Base-by-base conservation (phyloP, 2,329 filamentous ascomycete genomes). In the Trichocomaceae sp. region DNA sequence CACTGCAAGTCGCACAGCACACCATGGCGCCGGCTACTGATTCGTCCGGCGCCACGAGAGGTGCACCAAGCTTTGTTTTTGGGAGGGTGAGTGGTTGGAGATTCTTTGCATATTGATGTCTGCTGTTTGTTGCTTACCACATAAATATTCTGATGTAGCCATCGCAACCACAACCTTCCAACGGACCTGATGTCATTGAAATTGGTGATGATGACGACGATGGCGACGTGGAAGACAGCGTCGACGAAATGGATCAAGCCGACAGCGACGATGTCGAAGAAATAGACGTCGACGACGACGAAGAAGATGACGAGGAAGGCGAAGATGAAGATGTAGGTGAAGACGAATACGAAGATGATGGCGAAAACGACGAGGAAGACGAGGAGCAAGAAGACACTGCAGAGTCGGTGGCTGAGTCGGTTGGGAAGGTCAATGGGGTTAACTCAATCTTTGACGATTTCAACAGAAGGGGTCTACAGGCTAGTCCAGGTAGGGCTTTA, bases 11-110 rank as follows among this genome's bases (percentile, higher is more conserved):
- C 23, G 4, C 31, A 35, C 31, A 5, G 22, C 39, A 12, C 35
- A 56, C 9, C 46, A 75, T 75, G 72, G 71, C 72, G 55, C 72
- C 72, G 33, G 62, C 72, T 22, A 71, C 69, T 37, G 63, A 68
- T 49, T 65, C 69, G 22, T 64, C 67, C 23, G 65, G 61, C 49
- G 61, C 68, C 44, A 50, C 58, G 52, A 57, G 61, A 46, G 55
- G 54, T 51, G 49, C 52, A 48, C 56, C 62, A 20, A 60, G 58
- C 20, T 66, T 66, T 58, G 57, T 58, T 22, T 64, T 63, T 47
- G 54, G 62, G 6, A 61, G 63, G 58, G 66, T 68, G 42, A 62
- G 62, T 65, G 47, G n/a, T n/a, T n/a, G n/a, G n/a, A n/a, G 35
- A 29, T 49, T 49, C 17, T 47, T 47, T n/a, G 54, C 31, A 29